Evolutionary conservation across 1,284 basidiomycete species (phyloP).

Genomic region (Heterobasidion occidentale): DNA sequence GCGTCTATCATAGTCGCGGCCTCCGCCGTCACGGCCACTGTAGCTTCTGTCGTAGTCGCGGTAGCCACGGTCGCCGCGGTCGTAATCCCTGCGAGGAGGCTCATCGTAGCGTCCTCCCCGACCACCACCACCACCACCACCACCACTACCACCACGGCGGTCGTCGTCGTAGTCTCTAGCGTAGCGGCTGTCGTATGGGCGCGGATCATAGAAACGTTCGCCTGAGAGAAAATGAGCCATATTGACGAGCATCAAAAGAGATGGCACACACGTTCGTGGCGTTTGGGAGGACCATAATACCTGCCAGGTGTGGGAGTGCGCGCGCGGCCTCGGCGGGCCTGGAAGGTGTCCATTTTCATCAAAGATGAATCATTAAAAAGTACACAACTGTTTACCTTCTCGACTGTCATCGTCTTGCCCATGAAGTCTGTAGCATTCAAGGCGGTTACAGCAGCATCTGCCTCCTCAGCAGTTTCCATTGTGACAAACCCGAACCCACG

Average conservation of each 20-base stretch:
- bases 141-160: conserved; percentile 14
- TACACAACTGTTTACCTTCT: conserved; percentile 55
- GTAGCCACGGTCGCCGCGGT: conserved; percentile 23
- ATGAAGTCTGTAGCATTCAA: conserved; percentile 79
- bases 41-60: conserved; percentile 44
- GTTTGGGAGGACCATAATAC: conserved; percentile 90
- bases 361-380: background rate
- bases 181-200: conserved; percentile 76
- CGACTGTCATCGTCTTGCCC: conserved; percentile 81
- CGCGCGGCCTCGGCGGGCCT: conserved; percentile 92
- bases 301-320: conserved; percentile 92
- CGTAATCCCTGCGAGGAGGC: conserved; percentile 34
- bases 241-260: background rate
- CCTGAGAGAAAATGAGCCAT: conserved; percentile 26
- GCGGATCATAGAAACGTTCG: conserved; percentile 73
- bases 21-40: conserved; percentile 22
- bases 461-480: conserved; percentile 83
- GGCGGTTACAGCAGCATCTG: conserved; percentile 81
- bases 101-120: conserved; percentile 37
- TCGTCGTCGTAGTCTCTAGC: conserved; percentile 38
- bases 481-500: conserved; percentile 98
- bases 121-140: conserved; percentile 14
- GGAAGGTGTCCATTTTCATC: conserved; percentile 8
- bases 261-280: conserved; percentile 44
- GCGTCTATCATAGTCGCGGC: conserved; percentile 35